Evolutionary conservation across 2,329 filamentous ascomycete species (phyloP).

Genomic region (Fulvia fulva): DNA sequence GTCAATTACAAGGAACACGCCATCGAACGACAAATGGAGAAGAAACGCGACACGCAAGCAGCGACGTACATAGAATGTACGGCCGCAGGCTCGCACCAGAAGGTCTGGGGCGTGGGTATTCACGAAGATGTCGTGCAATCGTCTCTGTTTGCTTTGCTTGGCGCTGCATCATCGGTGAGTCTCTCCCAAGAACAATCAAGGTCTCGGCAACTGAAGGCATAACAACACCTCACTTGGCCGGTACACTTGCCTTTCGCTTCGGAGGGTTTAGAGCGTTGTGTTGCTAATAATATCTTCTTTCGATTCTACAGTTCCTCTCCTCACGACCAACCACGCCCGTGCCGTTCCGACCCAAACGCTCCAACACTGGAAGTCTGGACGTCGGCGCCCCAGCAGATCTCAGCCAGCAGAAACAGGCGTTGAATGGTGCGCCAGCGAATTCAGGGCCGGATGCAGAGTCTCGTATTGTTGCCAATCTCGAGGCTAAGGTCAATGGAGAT

Average conservation of each 20-base stretch:
- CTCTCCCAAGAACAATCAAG: not conserved
- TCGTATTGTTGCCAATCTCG: constrained; percentile 30
- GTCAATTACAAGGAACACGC: constrained; percentile 95
- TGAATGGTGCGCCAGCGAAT: constrained; percentile 28
- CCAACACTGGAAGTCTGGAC: constrained; percentile 43
- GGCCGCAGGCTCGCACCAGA: constrained; percentile 60
- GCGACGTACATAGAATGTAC: constrained; percentile 92
- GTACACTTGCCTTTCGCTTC: not conserved
- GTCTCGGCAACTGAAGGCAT: constrained; percentile 1
- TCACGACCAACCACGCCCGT: constrained; percentile 67
- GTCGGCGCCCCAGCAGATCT: constrained; percentile 22
- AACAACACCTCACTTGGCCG: not conserved
- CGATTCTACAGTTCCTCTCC: constrained; percentile 61
- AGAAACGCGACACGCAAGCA: constrained; percentile 76
- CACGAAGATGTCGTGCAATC: constrained; percentile 91
- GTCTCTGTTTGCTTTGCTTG: constrained; percentile 78
- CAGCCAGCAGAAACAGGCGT: constrained; percentile 27
- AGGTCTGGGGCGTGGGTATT: constrained; percentile 86
- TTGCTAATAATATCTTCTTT: constrained; percentile 5
- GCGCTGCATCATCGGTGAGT: constrained; percentile 80
- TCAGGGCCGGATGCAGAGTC: constrained; percentile 29
- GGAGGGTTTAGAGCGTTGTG: no score
- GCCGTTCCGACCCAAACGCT: constrained; percentile 56
- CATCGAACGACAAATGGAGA: constrained; percentile 45
- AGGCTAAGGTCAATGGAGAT: constrained; percentile 24